Evolutionary conservation across 768 basidiomycete genomes (phyloP), one percentile per base, ranked within the genome.

Genomic region (Suillus plorans): DNA sequence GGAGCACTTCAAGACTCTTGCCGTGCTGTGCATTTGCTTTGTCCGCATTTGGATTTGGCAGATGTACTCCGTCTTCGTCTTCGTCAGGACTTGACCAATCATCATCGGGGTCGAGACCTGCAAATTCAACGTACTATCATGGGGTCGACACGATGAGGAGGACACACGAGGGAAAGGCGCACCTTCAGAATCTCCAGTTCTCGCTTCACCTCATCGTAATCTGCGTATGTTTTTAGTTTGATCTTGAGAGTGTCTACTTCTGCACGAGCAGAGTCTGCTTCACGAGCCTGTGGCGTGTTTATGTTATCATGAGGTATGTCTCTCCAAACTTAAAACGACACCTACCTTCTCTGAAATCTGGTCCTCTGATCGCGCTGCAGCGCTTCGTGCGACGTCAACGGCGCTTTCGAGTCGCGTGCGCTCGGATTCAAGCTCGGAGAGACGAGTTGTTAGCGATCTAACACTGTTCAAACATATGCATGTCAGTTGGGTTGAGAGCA

Each of bases 101-200:
- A 25, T 82, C 87, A 42, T 89, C 76, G 10, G 72, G 88, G 42
- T 97, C 94, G 37, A 94, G 84, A 10, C 94, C 94, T 8, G 92
- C 89, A 73, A 99, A 99, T 73, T 99, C 97, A 64, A 99, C 96
- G 69, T 90, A 98, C 97, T 99, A 69, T 39, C 16, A 41, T 49
- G 64, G 45, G 14, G 41, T 10, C 59, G 39, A 50, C 41, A 44
- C 45, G 45, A 34, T 37, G 58, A 36, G 31, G 50, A 60, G 37
- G 25, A 50, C 9, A 57, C 39, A 36, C 28, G 39, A 53, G 57
- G 64, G 59, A n/a, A 39, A 31, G 6, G 72, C 79, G 55, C 58
- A 93, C 97, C 87, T 99, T 98, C 94, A 99, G 93, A 68, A 99
- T 99, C 72, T 95, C 95, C 36, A 99, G 83, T 75, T 99, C 97